Percentiles rank a stretch among this genome's conserved stretches.
Conservation (phyloP, 257 asterid species). For the Leonotis leonurus region DNA sequence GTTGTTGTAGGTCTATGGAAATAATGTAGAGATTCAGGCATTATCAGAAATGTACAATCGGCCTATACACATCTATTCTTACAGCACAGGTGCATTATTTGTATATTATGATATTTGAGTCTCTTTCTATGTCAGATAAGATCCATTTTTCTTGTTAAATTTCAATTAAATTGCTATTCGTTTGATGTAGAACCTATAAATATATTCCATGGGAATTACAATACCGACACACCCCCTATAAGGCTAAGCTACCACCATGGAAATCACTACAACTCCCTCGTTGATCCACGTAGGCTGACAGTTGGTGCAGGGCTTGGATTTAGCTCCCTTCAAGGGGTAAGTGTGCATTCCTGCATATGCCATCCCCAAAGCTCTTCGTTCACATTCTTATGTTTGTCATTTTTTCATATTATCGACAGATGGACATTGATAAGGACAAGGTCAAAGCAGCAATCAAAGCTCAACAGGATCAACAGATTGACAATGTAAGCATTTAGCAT, state of each 20-base stretch:
- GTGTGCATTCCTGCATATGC: constrained; percentile 6
- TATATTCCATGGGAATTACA: constrained; percentile 87
- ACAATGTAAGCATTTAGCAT: constrained; percentile 41
- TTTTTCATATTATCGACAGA: constrained; percentile 34
- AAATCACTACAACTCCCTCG: constrained; percentile 93
- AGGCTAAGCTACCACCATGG: constrained; percentile 93
- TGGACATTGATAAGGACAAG: constrained; percentile 68
- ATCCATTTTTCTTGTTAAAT: constrained; percentile 13
- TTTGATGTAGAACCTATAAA: constrained; percentile 76
- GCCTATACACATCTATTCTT: constrained; percentile 92
- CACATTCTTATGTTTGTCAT: not conserved
- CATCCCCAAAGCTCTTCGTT: not conserved
- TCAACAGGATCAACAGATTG: constrained; percentile 98
- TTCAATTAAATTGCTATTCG: not conserved
- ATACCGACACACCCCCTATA: constrained; percentile 80
- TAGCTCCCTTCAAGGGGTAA: constrained; percentile 86
- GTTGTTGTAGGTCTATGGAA: constrained; percentile 73
- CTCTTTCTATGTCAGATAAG: not conserved
- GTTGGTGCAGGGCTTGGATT: constrained; percentile 96
- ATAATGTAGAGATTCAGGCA: constrained; percentile 94
- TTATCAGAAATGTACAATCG: constrained; percentile 95
- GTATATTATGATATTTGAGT: constrained; percentile 5
- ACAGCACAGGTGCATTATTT: constrained; percentile 67
- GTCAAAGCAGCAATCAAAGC: constrained; percentile 97
- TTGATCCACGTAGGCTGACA: constrained; percentile 80